These are phyloP conservation scores for Hericium rajendrae DNA, from an alignment of 768 basidiomycete species.

Conservation along the genomic window DNA sequence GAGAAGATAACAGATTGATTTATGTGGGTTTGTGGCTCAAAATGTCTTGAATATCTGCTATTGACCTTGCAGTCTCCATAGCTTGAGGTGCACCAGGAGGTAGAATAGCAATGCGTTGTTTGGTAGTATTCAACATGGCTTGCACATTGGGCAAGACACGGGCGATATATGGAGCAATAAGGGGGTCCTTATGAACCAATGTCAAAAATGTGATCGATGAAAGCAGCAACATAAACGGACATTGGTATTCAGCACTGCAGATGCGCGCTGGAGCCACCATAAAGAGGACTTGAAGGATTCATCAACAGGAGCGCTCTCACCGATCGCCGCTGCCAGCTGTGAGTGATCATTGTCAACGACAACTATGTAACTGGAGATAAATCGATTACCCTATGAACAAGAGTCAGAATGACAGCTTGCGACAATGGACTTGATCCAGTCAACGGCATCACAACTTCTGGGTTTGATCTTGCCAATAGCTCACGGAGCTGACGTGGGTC, in stretches of 20 bases:
- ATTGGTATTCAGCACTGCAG: slow-evolving; percentile 61
- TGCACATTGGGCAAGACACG: slow-evolving; percentile 77
- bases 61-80: slow-evolving; percentile 57
- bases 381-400: slow-evolving; percentile 66
- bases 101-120: slow-evolving; percentile 69
- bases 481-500: slow-evolving; percentile 68
- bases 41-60: slow-evolving; percentile 69
- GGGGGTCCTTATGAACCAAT: slow-evolving; percentile 45
- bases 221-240: slow-evolving; percentile 28
- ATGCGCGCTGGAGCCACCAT: slow-evolving; percentile 81
- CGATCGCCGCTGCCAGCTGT: slow-evolving; percentile 65
- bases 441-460: slow-evolving; percentile 72
- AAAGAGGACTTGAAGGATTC: slow-evolving; percentile 74
- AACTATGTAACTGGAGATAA: not conserved
- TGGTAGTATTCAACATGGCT: slow-evolving; percentile 64
- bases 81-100: slow-evolving; percentile 55
- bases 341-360: slow-evolving; percentile 3
- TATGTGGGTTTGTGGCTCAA: slow-evolving; percentile 35
- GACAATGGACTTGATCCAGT: slow-evolving; percentile 63
- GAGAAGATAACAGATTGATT: not conserved
- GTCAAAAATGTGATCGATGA: slow-evolving; percentile 4
- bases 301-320: slow-evolving; percentile 67
- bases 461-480: slow-evolving; percentile 61
- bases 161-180: slow-evolving; percentile 74
- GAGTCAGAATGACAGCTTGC: slow-evolving; percentile 76